These are phyloP conservation scores for Apiospora hydei DNA, from an alignment of 2,329 filamentous ascomycete species.

Conservation along the genomic window DNA sequence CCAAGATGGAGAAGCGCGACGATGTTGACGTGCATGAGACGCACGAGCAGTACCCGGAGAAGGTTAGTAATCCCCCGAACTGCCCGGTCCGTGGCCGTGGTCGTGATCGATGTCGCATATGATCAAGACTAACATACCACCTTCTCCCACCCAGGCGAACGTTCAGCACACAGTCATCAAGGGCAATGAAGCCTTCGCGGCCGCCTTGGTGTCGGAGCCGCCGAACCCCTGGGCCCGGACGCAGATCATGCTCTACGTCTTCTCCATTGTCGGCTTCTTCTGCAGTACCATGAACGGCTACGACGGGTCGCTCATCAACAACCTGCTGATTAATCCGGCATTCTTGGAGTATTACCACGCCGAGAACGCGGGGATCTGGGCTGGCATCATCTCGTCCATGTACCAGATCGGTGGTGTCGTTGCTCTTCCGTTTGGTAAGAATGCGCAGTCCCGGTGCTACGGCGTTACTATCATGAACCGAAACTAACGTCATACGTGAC, in stretches of 20 bases:
- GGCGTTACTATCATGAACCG: background rate
- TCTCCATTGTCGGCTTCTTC: conserved; percentile 56
- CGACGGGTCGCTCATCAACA: conserved; percentile 59
- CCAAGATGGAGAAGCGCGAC: conserved; percentile 19
- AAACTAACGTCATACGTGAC: conserved; percentile 45
- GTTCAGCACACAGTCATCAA: conserved; percentile 53
- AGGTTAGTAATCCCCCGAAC: background rate
- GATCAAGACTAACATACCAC: background rate
- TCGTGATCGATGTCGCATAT: background rate
- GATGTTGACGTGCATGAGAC: background rate
- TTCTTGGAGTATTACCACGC: conserved; percentile 50
- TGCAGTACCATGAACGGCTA: conserved; percentile 61
- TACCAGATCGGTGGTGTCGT: conserved; percentile 58
- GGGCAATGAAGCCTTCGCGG: conserved; percentile 61
- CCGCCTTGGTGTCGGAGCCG: conserved; percentile 62
- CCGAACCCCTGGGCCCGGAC: conserved; percentile 49
- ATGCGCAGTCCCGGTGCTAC: too few relatives aligned
- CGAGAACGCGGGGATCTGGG: conserved; percentile 53
- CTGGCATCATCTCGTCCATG: conserved; percentile 55
- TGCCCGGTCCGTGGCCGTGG: too few relatives aligned
- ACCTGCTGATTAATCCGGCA: conserved; percentile 50
- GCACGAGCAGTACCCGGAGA: conserved; percentile 22
- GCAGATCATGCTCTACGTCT: conserved; percentile 51
- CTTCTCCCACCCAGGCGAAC: conserved; percentile 28
- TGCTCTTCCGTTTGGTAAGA: conserved; percentile 50